These are phyloP conservation scores for Lachnellula occidentalis DNA, from an alignment of 2,329 filamentous ascomycete genomes.

Conservation along the genomic window DNA sequence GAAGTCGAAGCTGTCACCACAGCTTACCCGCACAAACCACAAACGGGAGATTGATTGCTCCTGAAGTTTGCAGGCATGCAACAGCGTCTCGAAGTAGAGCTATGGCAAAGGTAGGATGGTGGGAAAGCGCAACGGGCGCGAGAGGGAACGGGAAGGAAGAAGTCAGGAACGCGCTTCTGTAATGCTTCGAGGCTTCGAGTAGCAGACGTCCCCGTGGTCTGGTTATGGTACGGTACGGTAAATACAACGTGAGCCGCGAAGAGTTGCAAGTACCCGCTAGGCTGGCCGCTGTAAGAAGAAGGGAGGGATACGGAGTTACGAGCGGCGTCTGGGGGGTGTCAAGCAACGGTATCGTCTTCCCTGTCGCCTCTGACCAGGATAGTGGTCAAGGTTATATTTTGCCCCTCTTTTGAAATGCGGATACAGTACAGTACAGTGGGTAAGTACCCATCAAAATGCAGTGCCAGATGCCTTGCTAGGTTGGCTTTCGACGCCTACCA, in stretches of 20 bases:
- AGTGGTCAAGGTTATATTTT: conserved; percentile 9
- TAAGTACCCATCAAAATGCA: conserved; percentile 3
- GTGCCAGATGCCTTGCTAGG: conserved; percentile 1
- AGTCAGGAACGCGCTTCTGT: conserved; percentile 12
- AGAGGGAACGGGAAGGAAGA: conserved; percentile 3
- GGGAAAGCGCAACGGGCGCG: conserved; percentile 9
- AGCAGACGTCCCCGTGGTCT: conserved; percentile 9
- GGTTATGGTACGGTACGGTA: conserved; percentile 10
- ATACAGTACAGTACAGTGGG: too few relatives aligned
- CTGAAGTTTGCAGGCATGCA: conserved; percentile 13
- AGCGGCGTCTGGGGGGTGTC: conserved; percentile 13
- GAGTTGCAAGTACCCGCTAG: conserved; percentile 3
- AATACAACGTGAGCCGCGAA: not conserved
- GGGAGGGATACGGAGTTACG: not conserved
- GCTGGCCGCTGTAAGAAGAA: conserved; percentile 14
- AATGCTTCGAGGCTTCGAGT: conserved; percentile 5
- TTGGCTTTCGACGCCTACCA: not conserved
- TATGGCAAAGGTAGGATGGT: not conserved
- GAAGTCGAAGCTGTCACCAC: conserved; percentile 7
- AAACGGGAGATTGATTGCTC: conserved; percentile 20
- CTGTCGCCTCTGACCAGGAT: conserved; percentile 6
- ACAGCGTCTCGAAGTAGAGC: conserved; percentile 4
- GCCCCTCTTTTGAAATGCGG: conserved; percentile 12
- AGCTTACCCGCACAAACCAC: conserved; percentile 22
- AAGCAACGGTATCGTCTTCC: conserved; percentile 20